These are phyloP conservation scores for Dactylis glomerata DNA, from an alignment of 176 grass and related monocot species.

Conservation along the genomic window DNA sequence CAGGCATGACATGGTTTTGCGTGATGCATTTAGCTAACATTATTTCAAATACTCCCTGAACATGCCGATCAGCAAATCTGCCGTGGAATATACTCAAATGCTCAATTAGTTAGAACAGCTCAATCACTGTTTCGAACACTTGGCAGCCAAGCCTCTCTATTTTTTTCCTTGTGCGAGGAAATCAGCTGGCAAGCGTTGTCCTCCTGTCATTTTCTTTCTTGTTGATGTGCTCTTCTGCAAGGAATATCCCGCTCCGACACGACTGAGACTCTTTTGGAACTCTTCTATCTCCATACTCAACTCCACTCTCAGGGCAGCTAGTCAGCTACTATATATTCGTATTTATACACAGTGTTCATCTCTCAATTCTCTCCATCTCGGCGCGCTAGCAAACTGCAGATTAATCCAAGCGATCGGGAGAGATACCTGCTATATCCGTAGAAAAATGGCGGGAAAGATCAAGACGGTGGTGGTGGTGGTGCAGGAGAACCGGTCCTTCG, in stretches of 20 bases:
- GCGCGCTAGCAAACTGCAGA: not conserved
- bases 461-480: constrained; percentile 76
- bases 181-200: not conserved
- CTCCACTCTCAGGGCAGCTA: not conserved
- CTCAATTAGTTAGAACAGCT: not conserved
- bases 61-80: not conserved
- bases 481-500: constrained; percentile 91
- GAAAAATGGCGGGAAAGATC: constrained; percentile 15
- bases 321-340: not conserved
- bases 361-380: not conserved
- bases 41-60: not conserved
- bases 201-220: not conserved
- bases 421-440: not conserved
- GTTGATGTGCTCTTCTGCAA: not conserved
- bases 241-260: not conserved
- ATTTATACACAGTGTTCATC: not conserved
- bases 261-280: not conserved
- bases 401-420: not conserved
- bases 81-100: not conserved
- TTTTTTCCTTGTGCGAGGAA: not conserved
- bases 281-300: not conserved
- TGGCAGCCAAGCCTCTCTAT: not conserved
- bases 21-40: not conserved
- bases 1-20: not conserved
- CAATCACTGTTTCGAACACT: not conserved